Conservation (phyloP, 2,329 filamentous ascomycete genomes). For the Neoascochyta sp. region DNA sequence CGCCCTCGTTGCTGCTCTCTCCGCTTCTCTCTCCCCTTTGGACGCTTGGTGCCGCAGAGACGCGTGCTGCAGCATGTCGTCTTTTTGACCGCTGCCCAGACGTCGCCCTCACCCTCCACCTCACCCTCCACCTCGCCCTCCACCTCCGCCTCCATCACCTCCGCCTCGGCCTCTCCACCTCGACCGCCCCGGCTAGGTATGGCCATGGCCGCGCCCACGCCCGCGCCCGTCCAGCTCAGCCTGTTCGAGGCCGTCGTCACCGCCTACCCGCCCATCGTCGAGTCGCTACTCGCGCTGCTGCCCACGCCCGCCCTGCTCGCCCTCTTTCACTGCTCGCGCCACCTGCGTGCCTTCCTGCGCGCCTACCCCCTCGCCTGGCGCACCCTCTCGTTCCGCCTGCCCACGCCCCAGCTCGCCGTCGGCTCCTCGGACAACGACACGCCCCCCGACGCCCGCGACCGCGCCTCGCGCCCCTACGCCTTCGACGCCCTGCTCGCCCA, state of each 20-base stretch:
- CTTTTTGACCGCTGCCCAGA: too few species aligned
- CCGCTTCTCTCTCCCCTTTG: too few species aligned
- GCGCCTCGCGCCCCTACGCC: constrained; percentile 56
- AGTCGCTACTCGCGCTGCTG: constrained; percentile 56
- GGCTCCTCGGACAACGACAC: constrained; percentile 41
- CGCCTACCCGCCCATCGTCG: constrained; percentile 55
- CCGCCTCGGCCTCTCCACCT: constrained; percentile 3
- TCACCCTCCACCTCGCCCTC: constrained; percentile 18
- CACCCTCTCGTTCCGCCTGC: constrained; percentile 56
- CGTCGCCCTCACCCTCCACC: constrained; percentile 17
- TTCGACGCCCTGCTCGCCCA: constrained; percentile 56
- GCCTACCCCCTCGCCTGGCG: constrained; percentile 60
- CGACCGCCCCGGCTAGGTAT: constrained; percentile 4
- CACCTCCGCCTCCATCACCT: constrained; percentile 3
- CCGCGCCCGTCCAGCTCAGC: constrained; percentile 21
- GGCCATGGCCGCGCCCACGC: constrained; percentile 3
- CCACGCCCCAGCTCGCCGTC: constrained; percentile 37
- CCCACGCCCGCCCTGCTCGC: constrained; percentile 55
- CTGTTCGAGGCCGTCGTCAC: constrained; percentile 55
- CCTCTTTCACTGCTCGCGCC: constrained; percentile 56
- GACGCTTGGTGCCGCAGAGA: too few species aligned
- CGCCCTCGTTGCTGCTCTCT: too few species aligned
- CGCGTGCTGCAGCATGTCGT: too few species aligned
- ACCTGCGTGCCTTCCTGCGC: constrained; percentile 53
- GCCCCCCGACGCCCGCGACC: constrained; percentile 39